Evolutionary conservation across 257 asterid species (phyloP).

Genomic region (Solanum paucissectum): DNA sequence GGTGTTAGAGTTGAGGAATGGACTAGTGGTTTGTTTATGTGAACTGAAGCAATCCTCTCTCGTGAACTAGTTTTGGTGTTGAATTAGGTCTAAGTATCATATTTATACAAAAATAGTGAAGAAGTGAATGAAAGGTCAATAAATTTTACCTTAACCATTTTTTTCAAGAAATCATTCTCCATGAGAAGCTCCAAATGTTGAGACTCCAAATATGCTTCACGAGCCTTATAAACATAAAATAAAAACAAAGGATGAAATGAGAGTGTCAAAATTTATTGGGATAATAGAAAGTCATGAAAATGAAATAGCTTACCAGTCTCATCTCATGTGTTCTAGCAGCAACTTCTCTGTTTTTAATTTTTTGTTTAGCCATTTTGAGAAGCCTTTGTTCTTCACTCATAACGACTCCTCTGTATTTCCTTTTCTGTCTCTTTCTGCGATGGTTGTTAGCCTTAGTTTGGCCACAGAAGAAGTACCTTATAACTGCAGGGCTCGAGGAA

Average conservation of each 20-base stretch:
- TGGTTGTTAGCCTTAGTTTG: neutral
- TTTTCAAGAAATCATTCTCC: neutral
- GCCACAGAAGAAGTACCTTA: conserved; percentile 4
- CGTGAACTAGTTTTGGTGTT: neutral
- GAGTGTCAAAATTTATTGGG: neutral
- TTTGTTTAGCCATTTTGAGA: neutral
- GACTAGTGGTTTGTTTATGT: too few species aligned
- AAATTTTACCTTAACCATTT: neutral
- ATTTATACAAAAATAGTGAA: neutral
- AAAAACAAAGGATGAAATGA: neutral
- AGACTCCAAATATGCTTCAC: neutral
- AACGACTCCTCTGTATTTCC: conserved; percentile 3
- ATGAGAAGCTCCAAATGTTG: neutral
- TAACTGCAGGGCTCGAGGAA: neutral
- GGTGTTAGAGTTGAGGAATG: too few species aligned
- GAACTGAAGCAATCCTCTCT: too few species aligned
- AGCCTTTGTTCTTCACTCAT: neutral
- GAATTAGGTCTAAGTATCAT: neutral
- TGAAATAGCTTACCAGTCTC: neutral
- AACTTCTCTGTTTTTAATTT: neutral
- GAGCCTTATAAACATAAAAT: neutral
- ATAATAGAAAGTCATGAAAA: neutral
- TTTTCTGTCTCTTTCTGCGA: neutral
- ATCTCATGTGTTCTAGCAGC: conserved; percentile 6
- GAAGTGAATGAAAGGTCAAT: neutral